A percentile compares a stretch with the other conserved stretches of the same genome.
Evolutionary conservation across 2,329 filamentous ascomycete species (phyloP).

Genomic region (Metarhizium album): DNA sequence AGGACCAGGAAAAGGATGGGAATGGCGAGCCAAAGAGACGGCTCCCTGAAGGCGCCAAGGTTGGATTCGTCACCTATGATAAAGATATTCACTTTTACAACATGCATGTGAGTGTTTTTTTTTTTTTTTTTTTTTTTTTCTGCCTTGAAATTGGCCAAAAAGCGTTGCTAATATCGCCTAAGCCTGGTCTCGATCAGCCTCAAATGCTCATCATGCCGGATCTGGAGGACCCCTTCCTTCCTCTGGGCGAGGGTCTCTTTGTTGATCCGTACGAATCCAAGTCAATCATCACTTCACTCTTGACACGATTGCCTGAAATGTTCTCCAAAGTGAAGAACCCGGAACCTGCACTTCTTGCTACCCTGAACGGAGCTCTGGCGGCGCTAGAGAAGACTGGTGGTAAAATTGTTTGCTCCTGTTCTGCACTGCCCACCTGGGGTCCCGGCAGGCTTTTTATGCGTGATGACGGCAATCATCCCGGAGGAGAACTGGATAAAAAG

Average conservation of each 20-base stretch:
- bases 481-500: constrained; percentile 84
- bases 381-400: constrained; percentile 80
- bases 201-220: constrained; percentile 99
- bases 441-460: constrained; percentile 76
- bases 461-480: constrained; percentile 77
- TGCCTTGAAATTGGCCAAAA: background rate
- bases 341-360: constrained; percentile 77
- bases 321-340: constrained; percentile 84
- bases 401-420: constrained; percentile 80
- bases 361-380: constrained; percentile 72
- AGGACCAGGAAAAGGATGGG: constrained; percentile 37
- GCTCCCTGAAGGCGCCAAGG: constrained; percentile 70
- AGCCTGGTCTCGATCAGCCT: constrained; percentile 69
- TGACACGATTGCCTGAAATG: constrained; percentile 71
- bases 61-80: constrained; percentile 93
- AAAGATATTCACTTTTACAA: constrained; percentile 98
- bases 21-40: constrained; percentile 41
- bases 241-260: constrained; percentile 82
- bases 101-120: constrained; percentile 53
- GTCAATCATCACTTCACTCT: constrained; percentile 76
- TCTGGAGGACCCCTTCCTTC: constrained; percentile 90
- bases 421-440: constrained; percentile 83
- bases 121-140: no score
- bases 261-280: constrained; percentile 89
- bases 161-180: constrained; percentile 10